Conservation (phyloP, 768 basidiomycete species). For the Lentinula detonsa region DNA sequence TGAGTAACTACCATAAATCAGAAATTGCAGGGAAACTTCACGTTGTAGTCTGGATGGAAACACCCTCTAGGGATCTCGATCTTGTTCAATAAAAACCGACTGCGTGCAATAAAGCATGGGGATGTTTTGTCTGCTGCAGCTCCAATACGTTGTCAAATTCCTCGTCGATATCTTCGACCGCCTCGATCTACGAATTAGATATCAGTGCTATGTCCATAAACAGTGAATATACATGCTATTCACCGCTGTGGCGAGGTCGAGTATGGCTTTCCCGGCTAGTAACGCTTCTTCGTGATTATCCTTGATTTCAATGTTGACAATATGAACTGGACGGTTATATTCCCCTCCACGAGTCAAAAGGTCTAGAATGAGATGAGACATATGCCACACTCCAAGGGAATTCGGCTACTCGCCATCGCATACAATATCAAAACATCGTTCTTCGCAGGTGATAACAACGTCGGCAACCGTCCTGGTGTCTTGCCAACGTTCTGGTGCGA, state of each 20-base stretch:
- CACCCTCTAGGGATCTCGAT: too few relatives aligned
- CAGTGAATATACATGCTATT: conserved; percentile 23
- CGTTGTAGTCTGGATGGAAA: too few relatives aligned
- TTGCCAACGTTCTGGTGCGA: conserved; percentile 96
- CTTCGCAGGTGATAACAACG: conserved; percentile 97
- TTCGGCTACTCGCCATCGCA: conserved; percentile 74
- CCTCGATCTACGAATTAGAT: conserved; percentile 63
- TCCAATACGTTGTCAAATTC: conserved; percentile 86
- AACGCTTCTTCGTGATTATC: conserved; percentile 98
- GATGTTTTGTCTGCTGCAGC: conserved; percentile 81
- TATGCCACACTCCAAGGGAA: not conserved
- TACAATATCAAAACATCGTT: conserved; percentile 96
- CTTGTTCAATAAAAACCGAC: conserved; percentile 77
- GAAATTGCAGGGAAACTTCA: too few relatives aligned
- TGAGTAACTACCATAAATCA: too few relatives aligned
- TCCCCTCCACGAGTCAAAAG: conserved; percentile 85
- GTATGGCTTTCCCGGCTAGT: conserved; percentile 91
- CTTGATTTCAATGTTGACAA: conserved; percentile 98
- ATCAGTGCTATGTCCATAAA: conserved; percentile 9
- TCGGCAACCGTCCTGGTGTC: conserved; percentile 87
- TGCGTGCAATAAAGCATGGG: conserved; percentile 86
- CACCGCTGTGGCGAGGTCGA: conserved; percentile 87
- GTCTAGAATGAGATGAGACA: conserved; percentile 39
- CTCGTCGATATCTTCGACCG: conserved; percentile 80
- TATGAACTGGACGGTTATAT: conserved; percentile 87